A percentile compares a stretch with the other conserved stretches of the same genome.
Conservation (phyloP, 768 basidiomycete genomes). For the Tephrocybe rancida region DNA sequence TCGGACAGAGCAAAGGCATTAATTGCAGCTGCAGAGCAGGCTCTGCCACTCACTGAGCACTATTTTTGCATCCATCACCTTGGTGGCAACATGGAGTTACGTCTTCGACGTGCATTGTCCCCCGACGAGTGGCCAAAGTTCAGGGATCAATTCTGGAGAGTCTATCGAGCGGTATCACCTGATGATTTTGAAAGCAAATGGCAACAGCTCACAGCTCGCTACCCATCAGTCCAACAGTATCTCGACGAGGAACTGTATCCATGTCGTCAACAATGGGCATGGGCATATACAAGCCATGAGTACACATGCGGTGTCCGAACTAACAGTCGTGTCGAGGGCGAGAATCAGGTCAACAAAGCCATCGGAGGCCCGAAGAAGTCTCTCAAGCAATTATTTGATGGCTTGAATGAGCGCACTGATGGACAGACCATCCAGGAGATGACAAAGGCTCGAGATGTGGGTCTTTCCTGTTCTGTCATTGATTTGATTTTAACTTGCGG, state of each 20-base stretch:
- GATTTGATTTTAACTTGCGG: background rate
- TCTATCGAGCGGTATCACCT: conserved; percentile 31
- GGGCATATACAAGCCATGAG: conserved; percentile 27
- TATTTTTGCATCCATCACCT: conserved; percentile 33
- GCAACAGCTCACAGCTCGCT: conserved; percentile 14
- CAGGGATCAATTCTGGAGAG: conserved; percentile 27
- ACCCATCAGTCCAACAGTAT: conserved; percentile 23
- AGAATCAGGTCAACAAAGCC: conserved; percentile 25
- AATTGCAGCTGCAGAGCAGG: conserved; percentile 14
- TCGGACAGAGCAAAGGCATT: conserved; percentile 25
- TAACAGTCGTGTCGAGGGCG: conserved; percentile 30
- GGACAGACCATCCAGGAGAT: conserved; percentile 19
- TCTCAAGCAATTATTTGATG: conserved; percentile 22
- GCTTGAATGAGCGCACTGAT: conserved; percentile 21
- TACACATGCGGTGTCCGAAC: conserved; percentile 37
- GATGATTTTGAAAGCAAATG: conserved; percentile 27
- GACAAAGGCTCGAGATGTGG: conserved; percentile 18
- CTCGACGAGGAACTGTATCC: conserved; percentile 29
- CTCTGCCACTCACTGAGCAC: conserved; percentile 23
- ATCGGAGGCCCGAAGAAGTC: conserved; percentile 23
- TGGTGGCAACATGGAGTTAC: conserved; percentile 25
- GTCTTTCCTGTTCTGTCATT: background rate
- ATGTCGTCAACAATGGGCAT: conserved; percentile 34
- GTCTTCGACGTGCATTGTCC: conserved; percentile 20
- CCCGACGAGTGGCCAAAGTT: conserved; percentile 23